These are phyloP conservation scores for Seiridium cupressi DNA, from an alignment of 2,329 filamentous ascomycete genomes.

Conservation along the genomic window DNA sequence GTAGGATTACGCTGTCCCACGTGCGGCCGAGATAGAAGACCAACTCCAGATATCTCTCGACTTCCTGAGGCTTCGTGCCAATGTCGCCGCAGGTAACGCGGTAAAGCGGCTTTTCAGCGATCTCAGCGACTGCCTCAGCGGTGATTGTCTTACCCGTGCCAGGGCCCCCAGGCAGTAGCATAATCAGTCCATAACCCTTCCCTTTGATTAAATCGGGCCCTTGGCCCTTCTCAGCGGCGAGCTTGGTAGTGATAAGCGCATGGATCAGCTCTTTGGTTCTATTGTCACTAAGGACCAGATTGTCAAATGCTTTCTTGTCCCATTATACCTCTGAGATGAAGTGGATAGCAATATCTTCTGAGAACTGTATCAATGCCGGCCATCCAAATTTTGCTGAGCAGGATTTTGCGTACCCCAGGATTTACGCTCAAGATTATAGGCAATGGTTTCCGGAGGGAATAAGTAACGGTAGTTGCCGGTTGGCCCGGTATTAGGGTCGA, in stretches of 20 bases:
- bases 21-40: constrained; percentile 17
- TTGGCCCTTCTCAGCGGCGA: constrained; percentile 9
- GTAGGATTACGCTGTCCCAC: constrained; percentile 20
- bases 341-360: not conserved
- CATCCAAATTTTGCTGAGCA: too few species aligned
- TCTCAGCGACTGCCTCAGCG: constrained; percentile 18
- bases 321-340: constrained; percentile 14
- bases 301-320: constrained; percentile 19
- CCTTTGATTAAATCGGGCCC: constrained; percentile 9
- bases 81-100: constrained; percentile 22
- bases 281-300: constrained; percentile 15
- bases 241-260: constrained; percentile 17
- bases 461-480: too few species aligned
- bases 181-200: constrained; percentile 16
- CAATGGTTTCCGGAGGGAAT: too few species aligned
- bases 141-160: constrained; percentile 21
- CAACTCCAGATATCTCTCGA: constrained; percentile 18
- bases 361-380: not conserved
- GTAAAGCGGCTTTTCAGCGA: constrained; percentile 17
- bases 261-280: constrained; percentile 18
- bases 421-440: too few species aligned
- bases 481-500: too few species aligned
- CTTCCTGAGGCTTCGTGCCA: constrained; percentile 15
- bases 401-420: too few species aligned
- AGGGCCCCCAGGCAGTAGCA: constrained; percentile 17